Evolutionary conservation across 805 yeast species (phyloP), one percentile per base, ranked within the genome.

Genomic region (Hanseniaspora lachancei): DNA sequence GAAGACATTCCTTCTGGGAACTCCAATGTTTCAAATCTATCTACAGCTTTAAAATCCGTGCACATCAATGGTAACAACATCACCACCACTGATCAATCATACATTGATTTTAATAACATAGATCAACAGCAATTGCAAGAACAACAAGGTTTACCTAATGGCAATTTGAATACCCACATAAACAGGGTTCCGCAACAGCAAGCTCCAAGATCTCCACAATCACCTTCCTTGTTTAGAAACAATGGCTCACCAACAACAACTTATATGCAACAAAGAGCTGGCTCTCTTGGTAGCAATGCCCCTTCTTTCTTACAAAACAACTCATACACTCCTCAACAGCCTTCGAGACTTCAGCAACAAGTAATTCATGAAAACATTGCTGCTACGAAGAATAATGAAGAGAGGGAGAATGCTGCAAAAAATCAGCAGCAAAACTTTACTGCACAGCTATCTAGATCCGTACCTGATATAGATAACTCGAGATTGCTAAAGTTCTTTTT

Each of bases 401-500:
- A 48, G 32, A 57, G 47, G 29, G 42, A 40, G 12, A 24, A n/a
- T 42, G 48, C 47, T 23, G 48, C 41, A 29, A 52, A 50, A 36
- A 53, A 53, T 38, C 48, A 54, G 27, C 52, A 53, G 42, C 57
- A 55, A 21, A 58, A 44, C 16, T 57, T 54, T n/a, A 60, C 57
- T 36, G 57, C 57, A 40, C 61, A 47, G 15, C 7, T 51, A 13
- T 32, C 38, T 0, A 35, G 44, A 36, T 36, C 39, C 20, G 49
- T 34, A 5, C 55, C 55, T 12, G 70, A 63, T 69, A 68, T 61
- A 71, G 77, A 60, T 74, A 76, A 62, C 73, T 64, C 84, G 23
- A 72, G 95, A 59, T 78, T 88, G 53, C 75, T 84, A 32, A 75
- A 77, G 59, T 88, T 86, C 66, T 84, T 87, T 65, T 79, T 77